Evolutionary conservation across 306 rosid genomes (phyloP).

Genomic region (Quercus gilva): DNA sequence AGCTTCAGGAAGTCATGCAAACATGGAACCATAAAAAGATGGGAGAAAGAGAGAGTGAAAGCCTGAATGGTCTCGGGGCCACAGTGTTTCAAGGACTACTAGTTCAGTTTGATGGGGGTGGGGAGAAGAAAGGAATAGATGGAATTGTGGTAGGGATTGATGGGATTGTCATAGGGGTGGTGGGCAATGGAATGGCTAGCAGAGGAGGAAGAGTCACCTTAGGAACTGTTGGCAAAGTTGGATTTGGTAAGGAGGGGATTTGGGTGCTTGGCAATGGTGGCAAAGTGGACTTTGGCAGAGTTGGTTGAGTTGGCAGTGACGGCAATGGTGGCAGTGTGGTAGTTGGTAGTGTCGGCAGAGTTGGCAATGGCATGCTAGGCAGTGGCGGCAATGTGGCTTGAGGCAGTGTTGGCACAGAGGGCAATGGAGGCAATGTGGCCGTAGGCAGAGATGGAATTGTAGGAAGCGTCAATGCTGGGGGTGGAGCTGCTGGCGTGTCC

Average conservation of each 20-base stretch:
- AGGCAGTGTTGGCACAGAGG: slow-evolving; percentile 9
- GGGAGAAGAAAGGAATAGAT: slow-evolving; percentile 10
- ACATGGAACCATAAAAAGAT: not conserved
- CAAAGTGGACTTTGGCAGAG: slow-evolving; percentile 22
- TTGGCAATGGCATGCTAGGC: not conserved
- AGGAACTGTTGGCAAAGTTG: slow-evolving; percentile 16
- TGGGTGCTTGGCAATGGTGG: slow-evolving; percentile 26
- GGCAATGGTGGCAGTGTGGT: slow-evolving; percentile 1
- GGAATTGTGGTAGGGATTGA: slow-evolving; percentile 20
- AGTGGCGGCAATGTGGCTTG: slow-evolving; percentile 6
- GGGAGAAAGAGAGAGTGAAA: not conserved
- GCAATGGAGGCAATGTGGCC: slow-evolving; percentile 23
- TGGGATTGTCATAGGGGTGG: slow-evolving; percentile 10
- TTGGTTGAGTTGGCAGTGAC: not conserved
- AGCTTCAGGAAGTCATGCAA: not conserved
- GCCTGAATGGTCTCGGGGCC: not conserved
- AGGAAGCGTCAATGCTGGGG: slow-evolving; percentile 26
- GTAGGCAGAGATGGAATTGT: slow-evolving; percentile 14
- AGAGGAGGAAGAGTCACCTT: slow-evolving; percentile 25
- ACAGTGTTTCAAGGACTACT: not conserved
- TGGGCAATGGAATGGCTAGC: slow-evolving; percentile 13
- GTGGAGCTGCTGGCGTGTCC: slow-evolving; percentile 27
- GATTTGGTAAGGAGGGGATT: slow-evolving; percentile 5
- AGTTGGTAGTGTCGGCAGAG: slow-evolving; percentile 3
- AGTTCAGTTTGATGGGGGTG: slow-evolving; percentile 29